Conservation (phyloP, 805 yeast species). For the Lachancea fermentati region DNA sequence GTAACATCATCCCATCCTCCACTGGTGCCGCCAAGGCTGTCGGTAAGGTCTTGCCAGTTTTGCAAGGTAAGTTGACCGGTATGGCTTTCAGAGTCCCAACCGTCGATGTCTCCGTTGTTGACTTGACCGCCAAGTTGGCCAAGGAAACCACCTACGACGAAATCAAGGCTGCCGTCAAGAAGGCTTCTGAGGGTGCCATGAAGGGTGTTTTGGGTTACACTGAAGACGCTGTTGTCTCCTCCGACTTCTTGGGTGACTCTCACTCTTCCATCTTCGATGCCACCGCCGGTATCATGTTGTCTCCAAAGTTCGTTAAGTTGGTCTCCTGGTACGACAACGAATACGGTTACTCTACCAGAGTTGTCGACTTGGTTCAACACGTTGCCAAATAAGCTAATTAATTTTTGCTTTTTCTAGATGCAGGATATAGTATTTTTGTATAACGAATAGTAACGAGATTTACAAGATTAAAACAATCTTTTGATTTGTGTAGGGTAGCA, state of each 20-base stretch:
- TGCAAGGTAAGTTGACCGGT: slow-evolving; percentile 70
- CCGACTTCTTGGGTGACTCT: slow-evolving; percentile 59
- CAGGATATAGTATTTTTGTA: neutral
- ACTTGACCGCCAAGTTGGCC: slow-evolving; percentile 58
- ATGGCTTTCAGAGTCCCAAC: slow-evolving; percentile 72
- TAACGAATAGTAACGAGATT: neutral
- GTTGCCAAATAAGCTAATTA: slow-evolving; percentile 37
- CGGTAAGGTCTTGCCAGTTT: slow-evolving; percentile 66
- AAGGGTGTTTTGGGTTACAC: slow-evolving; percentile 66
- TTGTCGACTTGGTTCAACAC: slow-evolving; percentile 63
- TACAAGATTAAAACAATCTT: neutral
- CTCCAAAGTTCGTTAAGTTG: slow-evolving; percentile 66
- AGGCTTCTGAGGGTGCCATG: slow-evolving; percentile 52
- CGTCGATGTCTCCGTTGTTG: slow-evolving; percentile 66
- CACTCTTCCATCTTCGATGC: slow-evolving; percentile 65
- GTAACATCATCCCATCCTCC: slow-evolving; percentile 69
- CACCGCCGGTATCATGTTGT: slow-evolving; percentile 63
- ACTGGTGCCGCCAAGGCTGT: slow-evolving; percentile 77
- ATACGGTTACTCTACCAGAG: slow-evolving; percentile 73
- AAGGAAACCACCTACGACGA: slow-evolving; percentile 58
- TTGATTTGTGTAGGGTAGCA: no score
- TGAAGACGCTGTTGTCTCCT: slow-evolving; percentile 63
- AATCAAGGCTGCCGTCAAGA: slow-evolving; percentile 54
- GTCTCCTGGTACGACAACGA: slow-evolving; percentile 73
- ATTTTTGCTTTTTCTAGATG: neutral